Evolutionary conservation across 176 grass and related monocot genomes (phyloP).

Genomic region (Stipa capillata): DNA sequence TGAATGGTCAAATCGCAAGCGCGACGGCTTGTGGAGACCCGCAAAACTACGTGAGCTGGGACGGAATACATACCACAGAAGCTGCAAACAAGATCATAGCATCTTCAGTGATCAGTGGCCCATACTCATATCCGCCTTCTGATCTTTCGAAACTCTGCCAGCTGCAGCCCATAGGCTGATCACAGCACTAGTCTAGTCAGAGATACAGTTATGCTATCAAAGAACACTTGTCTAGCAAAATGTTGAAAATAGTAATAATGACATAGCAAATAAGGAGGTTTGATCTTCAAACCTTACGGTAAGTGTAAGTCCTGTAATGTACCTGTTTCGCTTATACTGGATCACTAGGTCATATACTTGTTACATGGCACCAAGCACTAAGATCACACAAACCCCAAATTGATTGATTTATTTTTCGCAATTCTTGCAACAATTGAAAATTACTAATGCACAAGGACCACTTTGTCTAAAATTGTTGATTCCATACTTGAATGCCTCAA

Average conservation of each 20-base stretch:
- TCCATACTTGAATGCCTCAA: neutral
- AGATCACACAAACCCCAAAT: neutral
- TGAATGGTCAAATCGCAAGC: constrained; percentile 21
- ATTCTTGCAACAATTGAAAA: neutral
- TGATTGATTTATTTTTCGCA: neutral
- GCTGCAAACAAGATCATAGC: constrained; percentile 48
- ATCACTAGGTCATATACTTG: neutral
- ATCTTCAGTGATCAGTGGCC: constrained; percentile 31
- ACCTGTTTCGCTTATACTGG: neutral
- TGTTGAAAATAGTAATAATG: neutral
- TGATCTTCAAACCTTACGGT: neutral
- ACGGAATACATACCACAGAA: constrained; percentile 77
- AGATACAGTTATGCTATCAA: neutral
- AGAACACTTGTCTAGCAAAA: neutral
- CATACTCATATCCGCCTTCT: constrained; percentile 32
- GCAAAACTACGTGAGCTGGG: constrained; percentile 64
- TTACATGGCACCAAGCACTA: neutral
- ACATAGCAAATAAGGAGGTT: neutral
- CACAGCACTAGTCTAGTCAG: neutral
- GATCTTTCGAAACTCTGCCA: constrained; percentile 34
- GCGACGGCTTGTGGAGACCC: constrained; percentile 48
- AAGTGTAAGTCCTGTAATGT: neutral
- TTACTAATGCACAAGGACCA: neutral
- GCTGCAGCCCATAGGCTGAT: constrained; percentile 18
- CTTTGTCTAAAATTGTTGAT: neutral